These are phyloP conservation scores for Cladobotryum mycophilum DNA, from an alignment of 2,329 filamentous ascomycete genomes.

Conservation along the genomic window DNA sequence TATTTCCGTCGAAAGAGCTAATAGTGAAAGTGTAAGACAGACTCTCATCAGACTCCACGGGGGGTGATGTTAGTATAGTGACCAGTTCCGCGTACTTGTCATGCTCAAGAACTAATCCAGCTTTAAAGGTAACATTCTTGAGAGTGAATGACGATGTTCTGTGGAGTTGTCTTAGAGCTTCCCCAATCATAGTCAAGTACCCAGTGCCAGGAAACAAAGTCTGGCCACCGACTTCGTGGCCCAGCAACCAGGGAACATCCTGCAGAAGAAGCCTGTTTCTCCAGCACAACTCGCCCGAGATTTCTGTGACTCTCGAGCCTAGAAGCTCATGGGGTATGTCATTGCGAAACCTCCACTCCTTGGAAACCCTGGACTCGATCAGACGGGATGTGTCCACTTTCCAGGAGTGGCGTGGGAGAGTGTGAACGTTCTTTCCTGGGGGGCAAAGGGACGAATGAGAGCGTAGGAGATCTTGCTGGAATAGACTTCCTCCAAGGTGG, in stretches of 20 bases:
- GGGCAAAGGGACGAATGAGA: slow-evolving; percentile 8
- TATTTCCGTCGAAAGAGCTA: slow-evolving; percentile 20
- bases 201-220: slow-evolving; percentile 33
- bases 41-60: slow-evolving; percentile 14
- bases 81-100: slow-evolving; percentile 23
- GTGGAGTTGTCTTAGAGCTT: slow-evolving; percentile 22
- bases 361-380: slow-evolving; percentile 24
- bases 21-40: slow-evolving; percentile 24
- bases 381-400: slow-evolving; percentile 29
- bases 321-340: slow-evolving; percentile 35
- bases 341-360: slow-evolving; percentile 25
- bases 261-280: slow-evolving; percentile 16
- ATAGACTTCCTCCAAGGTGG: slow-evolving; percentile 21
- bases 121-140: slow-evolving; percentile 19
- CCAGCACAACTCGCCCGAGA: slow-evolving; percentile 15
- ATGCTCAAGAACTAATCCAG: slow-evolving; percentile 24
- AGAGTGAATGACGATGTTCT: slow-evolving; percentile 1
- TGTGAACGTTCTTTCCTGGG: slow-evolving; percentile 10
- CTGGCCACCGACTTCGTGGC: slow-evolving; percentile 29
- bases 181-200: slow-evolving; percentile 28
- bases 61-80: slow-evolving; percentile 19
- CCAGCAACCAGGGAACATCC: slow-evolving; percentile 29
- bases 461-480: slow-evolving; percentile 16
- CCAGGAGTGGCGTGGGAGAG: slow-evolving; percentile 34
- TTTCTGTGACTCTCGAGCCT: neutral